Evolutionary conservation across 192 early-diverging fungal genomes (phyloP).

Genomic region (Phlyctochytrium arcticum): DNA sequence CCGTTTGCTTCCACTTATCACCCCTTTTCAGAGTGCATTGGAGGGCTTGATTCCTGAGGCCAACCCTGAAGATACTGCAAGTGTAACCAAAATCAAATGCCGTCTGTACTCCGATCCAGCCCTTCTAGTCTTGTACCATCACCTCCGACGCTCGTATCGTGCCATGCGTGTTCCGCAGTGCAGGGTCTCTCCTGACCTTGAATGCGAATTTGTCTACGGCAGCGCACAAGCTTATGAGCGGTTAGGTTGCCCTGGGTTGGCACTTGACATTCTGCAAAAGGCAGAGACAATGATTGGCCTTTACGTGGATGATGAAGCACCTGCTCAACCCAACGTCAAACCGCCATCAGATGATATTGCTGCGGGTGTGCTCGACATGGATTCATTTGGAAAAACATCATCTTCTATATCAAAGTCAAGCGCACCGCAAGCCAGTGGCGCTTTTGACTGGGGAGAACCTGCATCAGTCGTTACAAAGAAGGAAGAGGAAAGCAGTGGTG

Average conservation of each 20-base stretch:
- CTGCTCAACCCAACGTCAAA: neutral
- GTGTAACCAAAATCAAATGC: conserved; percentile 12
- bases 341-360: conserved; percentile 15
- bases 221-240: conserved; percentile 69
- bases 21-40: too few relatives aligned
- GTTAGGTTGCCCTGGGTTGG: conserved; percentile 71
- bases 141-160: conserved; percentile 55
- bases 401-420: conserved; percentile 15
- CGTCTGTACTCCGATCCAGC: conserved; percentile 53
- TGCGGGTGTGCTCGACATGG: conserved; percentile 11
- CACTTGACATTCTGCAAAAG: conserved; percentile 65
- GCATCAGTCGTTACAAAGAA: neutral
- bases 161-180: conserved; percentile 43
- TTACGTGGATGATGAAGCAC: conserved; percentile 36
- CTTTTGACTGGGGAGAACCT: conserved; percentile 28
- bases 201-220: conserved; percentile 59
- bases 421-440: too few relatives aligned
- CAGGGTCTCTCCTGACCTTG: conserved; percentile 43
- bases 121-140: conserved; percentile 65
- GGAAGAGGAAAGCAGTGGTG: neutral
- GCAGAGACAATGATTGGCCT: conserved; percentile 23
- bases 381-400: conserved; percentile 5
- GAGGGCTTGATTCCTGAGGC: neutral
- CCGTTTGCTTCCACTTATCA: too few relatives aligned
- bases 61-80: neutral